Conservation (phyloP, 495 filamentous ascomycete genomes). For the Aspergillus affinis region DNA sequence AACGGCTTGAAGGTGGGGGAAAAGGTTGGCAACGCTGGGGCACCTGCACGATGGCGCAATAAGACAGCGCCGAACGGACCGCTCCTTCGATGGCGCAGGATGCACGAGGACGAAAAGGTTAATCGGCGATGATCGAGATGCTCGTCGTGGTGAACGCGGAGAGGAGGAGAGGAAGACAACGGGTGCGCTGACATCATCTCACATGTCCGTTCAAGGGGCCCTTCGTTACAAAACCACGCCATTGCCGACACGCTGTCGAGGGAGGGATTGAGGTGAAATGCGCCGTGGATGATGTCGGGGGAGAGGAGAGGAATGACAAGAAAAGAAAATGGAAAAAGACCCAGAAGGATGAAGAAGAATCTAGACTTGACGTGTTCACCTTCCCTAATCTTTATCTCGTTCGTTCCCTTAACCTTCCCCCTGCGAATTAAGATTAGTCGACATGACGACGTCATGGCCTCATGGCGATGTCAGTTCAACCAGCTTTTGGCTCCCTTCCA, state of each 20-base stretch:
- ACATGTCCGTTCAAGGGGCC: background rate
- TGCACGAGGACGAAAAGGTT: slow-evolving; percentile 23
- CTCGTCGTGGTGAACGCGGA: background rate
- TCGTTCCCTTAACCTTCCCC: background rate
- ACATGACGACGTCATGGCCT: background rate
- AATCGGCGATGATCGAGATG: background rate
- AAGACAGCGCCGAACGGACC: slow-evolving; percentile 14
- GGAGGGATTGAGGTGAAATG: no score
- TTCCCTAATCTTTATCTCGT: no score
- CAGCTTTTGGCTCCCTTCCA: background rate
- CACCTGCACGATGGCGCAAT: slow-evolving; percentile 26
- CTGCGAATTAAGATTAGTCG: background rate
- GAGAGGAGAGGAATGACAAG: background rate
- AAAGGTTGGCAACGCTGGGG: background rate
- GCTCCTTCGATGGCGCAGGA: slow-evolving; percentile 8
- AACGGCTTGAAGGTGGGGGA: background rate
- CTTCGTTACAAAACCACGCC: background rate
- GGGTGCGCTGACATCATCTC: background rate
- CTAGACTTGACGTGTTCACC: no score
- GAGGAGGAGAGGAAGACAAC: background rate
- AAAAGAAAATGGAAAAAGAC: background rate
- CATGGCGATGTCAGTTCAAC: background rate
- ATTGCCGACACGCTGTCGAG: background rate
- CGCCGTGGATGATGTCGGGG: background rate
- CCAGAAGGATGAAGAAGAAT: no score